phyloP scores from a whole-genome alignment of 139 green algal species.

The Tetraselmis striata region DNA sequence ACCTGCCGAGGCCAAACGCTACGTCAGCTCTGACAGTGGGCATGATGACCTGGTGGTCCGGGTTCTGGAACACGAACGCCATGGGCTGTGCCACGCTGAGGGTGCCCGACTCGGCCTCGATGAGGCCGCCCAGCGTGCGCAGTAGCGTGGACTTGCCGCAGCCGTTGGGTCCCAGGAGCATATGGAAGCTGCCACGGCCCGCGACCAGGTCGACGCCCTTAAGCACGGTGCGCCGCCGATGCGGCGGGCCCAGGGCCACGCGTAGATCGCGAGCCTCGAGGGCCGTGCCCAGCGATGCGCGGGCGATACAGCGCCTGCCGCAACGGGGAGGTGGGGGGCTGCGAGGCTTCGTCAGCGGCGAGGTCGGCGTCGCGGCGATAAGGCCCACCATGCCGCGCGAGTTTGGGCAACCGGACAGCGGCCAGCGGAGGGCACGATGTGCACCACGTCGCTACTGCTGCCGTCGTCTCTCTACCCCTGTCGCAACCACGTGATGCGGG shows the following conservation, averaged over 20 bases:
- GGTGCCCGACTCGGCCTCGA: constrained; percentile 45
- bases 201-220: constrained; percentile 36
- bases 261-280: not conserved
- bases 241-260: not conserved
- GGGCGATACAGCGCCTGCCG: too few species aligned
- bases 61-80: constrained; percentile 97
- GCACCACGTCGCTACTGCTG: too few species aligned
- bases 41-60: constrained; percentile 91
- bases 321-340: too few species aligned
- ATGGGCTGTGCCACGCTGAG: constrained; percentile 38
- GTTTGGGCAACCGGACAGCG: too few species aligned
- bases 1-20: constrained; percentile 86
- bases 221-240: constrained; percentile 15
- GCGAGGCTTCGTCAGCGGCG: too few species aligned
- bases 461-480: too few species aligned
- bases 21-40: constrained; percentile 90
- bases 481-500: too few species aligned
- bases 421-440: too few species aligned
- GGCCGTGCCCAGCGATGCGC: too few species aligned
- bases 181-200: constrained; percentile 68
- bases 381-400: too few species aligned
- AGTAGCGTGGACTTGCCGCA: constrained; percentile 82
- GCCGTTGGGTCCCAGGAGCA: constrained; percentile 89
- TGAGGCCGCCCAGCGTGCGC: constrained; percentile 72
- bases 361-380: too few species aligned